Base-by-base conservation (phyloP, 2,329 filamentous ascomycete species). In the Aureobasidium lini region DNA sequence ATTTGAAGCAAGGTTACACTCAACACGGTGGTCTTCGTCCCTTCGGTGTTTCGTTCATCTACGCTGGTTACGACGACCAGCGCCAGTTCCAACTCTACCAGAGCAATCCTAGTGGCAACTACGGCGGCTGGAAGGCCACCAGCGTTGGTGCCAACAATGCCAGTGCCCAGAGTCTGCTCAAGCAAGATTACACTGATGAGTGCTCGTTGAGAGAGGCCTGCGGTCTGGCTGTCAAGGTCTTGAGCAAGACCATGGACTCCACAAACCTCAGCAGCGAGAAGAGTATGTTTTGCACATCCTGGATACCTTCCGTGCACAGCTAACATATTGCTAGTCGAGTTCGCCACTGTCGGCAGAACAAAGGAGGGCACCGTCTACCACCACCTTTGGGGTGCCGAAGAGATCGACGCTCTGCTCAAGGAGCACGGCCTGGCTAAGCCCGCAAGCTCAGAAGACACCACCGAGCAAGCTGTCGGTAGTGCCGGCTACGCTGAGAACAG, bases 171-270 rank as follows among this genome's bases (percentile, higher is more conserved):
- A 96, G 91, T 76, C 77, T 99, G 76, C 77, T 99, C 75, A 99
- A 99, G 84, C 94, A 99, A 76, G 94, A 99, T 76, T 99, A 99
- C 80, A 96, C 97, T 82, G 94, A 99, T 77, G 92, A 97, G 68
- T 97, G 92, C 75, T 88, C 90, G 66, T 76, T 99, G 71, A 90
- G 96, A 79, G 94, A 99, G 79, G 94, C 95, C 4, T 99, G 94
- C 73, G 91, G 88, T 58, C 88, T 96, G 82, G 94, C 94, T 10
- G 94, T 99, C 73, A 99, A 99, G 83, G 94, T 99, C 64, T 78
- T 99, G 66, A 97, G 94, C 83, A 99, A 99, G 86, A 99, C 94
- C 6, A 99, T 99, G 95, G 94, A 99, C 75, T 96, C 92, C 59
- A 97, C 93, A 58, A 99, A 96, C 82, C 78, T 99, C 72, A 96